Percentiles rank a stretch among this genome's conserved stretches.
phyloP scores from a whole-genome alignment of 148 eudicot species.

The Rhododendron mucronatum region DNA sequence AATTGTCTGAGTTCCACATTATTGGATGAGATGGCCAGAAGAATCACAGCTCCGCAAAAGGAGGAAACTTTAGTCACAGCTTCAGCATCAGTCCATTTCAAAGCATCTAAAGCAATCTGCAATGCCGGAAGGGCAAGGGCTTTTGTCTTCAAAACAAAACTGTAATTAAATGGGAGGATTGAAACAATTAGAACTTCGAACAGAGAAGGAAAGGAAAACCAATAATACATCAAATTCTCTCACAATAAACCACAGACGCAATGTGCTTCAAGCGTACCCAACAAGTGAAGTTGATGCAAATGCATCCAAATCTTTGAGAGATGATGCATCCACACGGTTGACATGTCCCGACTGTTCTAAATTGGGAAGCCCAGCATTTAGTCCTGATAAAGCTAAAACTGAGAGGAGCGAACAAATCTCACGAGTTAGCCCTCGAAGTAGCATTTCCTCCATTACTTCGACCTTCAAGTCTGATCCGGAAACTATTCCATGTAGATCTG shows the following conservation, averaged over 20 bases:
- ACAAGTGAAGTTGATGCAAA: slow-evolving; percentile 65
- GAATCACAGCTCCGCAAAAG: slow-evolving; percentile 64
- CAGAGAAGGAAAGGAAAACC: neutral
- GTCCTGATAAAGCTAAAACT: slow-evolving; percentile 63
- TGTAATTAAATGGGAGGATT: slow-evolving; percentile 29
- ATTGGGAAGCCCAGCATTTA: slow-evolving; percentile 67
- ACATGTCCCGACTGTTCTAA: slow-evolving; percentile 74
- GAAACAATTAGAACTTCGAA: neutral
- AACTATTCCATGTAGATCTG: slow-evolving; percentile 61
- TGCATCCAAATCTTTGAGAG: slow-evolving; percentile 56
- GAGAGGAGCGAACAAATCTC: slow-evolving; percentile 76
- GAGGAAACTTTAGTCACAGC: slow-evolving; percentile 63
- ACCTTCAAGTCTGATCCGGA: slow-evolving; percentile 76
- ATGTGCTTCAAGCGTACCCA: slow-evolving; percentile 51
- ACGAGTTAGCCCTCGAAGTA: slow-evolving; percentile 89
- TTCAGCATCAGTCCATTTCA: slow-evolving; percentile 88
- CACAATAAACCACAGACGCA: neutral
- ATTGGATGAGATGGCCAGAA: slow-evolving; percentile 53
- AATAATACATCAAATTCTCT: neutral
- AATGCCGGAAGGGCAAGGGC: slow-evolving; percentile 70
- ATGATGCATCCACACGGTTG: slow-evolving; percentile 55
- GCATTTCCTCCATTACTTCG: slow-evolving; percentile 98
- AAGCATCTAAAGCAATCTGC: slow-evolving; percentile 73
- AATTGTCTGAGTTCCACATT: slow-evolving; percentile 71
- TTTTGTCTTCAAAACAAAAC: slow-evolving; percentile 64